Conservation (phyloP, 768 basidiomycete species). For the Hirschioporus abietinus region DNA sequence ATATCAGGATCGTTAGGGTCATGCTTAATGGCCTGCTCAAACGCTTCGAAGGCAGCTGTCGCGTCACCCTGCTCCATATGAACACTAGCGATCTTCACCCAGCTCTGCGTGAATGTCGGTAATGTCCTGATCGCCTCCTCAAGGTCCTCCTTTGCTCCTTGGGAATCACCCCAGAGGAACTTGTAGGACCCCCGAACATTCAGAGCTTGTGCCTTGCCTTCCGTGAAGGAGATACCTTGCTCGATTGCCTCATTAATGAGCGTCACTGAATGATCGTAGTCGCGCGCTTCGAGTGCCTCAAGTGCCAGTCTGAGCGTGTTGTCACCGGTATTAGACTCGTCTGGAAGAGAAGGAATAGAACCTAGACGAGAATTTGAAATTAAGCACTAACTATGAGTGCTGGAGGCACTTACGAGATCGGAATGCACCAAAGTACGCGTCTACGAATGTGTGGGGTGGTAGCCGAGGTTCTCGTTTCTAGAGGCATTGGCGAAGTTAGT, state of each 20-base stretch:
- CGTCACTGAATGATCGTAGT: constrained; percentile 77
- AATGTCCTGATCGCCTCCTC: constrained; percentile 65
- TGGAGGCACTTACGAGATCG: constrained; percentile 58
- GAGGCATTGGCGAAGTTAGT: neutral
- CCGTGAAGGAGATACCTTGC: constrained; percentile 76
- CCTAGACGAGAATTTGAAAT: constrained; percentile 32
- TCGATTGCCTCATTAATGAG: constrained; percentile 81
- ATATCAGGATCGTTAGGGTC: constrained; percentile 89
- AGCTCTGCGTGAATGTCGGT: constrained; percentile 74
- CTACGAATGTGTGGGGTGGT: constrained; percentile 88
- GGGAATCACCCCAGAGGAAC: constrained; percentile 83
- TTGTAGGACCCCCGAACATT: constrained; percentile 92
- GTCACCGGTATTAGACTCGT: constrained; percentile 73
- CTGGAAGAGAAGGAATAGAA: constrained; percentile 65
- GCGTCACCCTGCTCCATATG: constrained; percentile 93
- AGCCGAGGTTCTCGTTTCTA: constrained; percentile 75
- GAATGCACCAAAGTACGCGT: constrained; percentile 97
- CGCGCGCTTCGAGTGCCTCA: constrained; percentile 76
- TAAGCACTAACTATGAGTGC: constrained; percentile 7
- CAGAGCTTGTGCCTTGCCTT: constrained; percentile 78
- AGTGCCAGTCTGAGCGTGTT: constrained; percentile 74
- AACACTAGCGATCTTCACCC: constrained; percentile 95
- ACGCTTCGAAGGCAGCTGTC: constrained; percentile 79
- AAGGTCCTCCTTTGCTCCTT: constrained; percentile 79
- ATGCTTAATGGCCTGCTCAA: constrained; percentile 81